These are phyloP conservation scores for Austroboletus niveus DNA, from an alignment of 1,284 basidiomycete genomes.

Conservation along the genomic window DNA sequence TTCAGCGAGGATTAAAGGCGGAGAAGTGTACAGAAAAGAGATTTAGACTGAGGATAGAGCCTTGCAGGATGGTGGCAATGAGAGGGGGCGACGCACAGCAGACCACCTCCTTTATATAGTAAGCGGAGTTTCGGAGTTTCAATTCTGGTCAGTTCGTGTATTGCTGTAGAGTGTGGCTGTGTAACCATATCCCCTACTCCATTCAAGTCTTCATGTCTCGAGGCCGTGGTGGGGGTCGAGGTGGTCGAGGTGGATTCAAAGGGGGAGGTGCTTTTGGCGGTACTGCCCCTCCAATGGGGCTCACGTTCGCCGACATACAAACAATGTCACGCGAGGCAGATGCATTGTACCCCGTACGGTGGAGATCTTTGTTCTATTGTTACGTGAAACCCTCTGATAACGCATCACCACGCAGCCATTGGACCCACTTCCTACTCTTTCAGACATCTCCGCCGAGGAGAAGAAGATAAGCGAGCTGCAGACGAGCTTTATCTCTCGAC, in stretches of 20 bases:
- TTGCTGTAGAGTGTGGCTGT: conserved; percentile 19
- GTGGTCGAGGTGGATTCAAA: conserved; percentile 57
- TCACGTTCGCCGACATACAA: conserved; percentile 76
- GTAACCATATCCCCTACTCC: neutral
- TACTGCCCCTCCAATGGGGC: conserved; percentile 67
- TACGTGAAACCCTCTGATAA: conserved; percentile 11
- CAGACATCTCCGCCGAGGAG: conserved; percentile 62
- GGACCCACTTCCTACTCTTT: conserved; percentile 60
- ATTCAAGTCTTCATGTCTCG: conserved; percentile 49
- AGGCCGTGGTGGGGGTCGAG: conserved; percentile 46
- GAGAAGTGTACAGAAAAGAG: neutral
- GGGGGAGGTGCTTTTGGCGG: conserved; percentile 50
- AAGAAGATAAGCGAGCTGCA: conserved; percentile 63
- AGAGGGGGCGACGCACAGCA: conserved; percentile 19
- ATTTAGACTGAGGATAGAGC: neutral
- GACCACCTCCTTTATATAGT: conserved; percentile 18
- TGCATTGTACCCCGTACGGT: conserved; percentile 73
- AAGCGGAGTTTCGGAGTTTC: conserved; percentile 28
- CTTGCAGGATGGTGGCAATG: conserved; percentile 19
- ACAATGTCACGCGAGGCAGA: conserved; percentile 70
- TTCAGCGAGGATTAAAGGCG: conserved; percentile 1
- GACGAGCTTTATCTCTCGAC: conserved; percentile 58
- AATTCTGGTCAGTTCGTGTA: neutral
- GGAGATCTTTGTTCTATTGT: conserved; percentile 13
- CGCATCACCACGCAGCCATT: conserved; percentile 44